Evolutionary conservation across 371 early-diverging fungal genomes (phyloP), one percentile per base, ranked within the genome.

Genomic region (Nematocida displodere): DNA sequence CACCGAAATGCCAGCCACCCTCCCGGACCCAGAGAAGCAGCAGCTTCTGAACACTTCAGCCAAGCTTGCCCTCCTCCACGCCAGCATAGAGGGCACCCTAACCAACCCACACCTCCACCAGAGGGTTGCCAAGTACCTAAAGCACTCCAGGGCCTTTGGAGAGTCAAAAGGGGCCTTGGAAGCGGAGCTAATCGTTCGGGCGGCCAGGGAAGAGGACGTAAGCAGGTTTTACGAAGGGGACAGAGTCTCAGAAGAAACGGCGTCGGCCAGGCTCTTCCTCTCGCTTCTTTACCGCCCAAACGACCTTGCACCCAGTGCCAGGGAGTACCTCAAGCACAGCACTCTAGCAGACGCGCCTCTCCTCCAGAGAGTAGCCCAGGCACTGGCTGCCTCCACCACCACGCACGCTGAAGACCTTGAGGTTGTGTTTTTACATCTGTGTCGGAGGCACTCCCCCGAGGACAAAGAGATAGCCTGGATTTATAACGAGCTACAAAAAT

Each of bases 181-280:
- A 29, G 42, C 40, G 20, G 68, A 67, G 40, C 39, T 54, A 15
- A 5, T 67, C 17, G 46, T 67, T 44, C 36, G 68, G 3, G 15
- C 46, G n/a, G 29, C 56, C 17, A 8, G 68, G 1, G 68, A 49
- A 13, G 68, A 67, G 44, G 56, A 67, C 31, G 20, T 58, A 8
- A 15, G 20, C 7, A 4, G 22, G 20, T 67, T 64, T 47, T 67
- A 67, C 36, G n/a, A 54, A 36, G 68, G 48, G 31, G 46, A 58
- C 17, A 67, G 44, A 54, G 26, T 36, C n/a, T 40, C 68, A n/a
- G 68, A 67, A 46, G 58, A 67, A 24, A 67, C 58, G 2, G 15
- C 68, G 4, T 37, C 31, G 20, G 34, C 58, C 5, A 5, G 58
- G 34, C 24, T 59, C 3, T 3, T 67, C 11, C 68, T n/a, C 17